phyloP scores from a whole-genome alignment of 1,139 yeast species.

The Geotrichum australiense region DNA sequence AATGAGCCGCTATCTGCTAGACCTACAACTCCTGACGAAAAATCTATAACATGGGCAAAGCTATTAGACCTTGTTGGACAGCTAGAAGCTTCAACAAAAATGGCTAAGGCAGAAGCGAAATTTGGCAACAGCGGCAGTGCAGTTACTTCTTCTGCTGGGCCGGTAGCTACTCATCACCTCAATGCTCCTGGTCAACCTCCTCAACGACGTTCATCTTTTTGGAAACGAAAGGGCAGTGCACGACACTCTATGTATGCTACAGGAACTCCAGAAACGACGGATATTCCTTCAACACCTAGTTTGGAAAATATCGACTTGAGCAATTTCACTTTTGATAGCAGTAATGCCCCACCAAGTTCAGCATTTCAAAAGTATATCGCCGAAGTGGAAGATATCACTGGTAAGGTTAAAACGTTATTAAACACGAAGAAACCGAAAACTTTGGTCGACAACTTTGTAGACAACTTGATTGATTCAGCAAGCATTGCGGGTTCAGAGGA shows the following conservation, averaged over 20 bases:
- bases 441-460: too few species aligned
- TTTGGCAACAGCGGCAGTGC: too few species aligned
- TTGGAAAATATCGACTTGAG: neutral
- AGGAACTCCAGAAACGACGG: neutral
- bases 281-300: neutral
- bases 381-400: conserved; percentile 1
- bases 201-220: conserved; percentile 12
- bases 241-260: too few species aligned
- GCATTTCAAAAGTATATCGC: neutral
- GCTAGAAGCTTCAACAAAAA: conserved; percentile 6
- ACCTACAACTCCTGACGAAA: neutral
- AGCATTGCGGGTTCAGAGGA: conserved; percentile 41
- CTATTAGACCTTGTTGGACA: conserved; percentile 1
- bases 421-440: too few species aligned
- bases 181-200: conserved; percentile 4
- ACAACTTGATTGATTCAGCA: conserved; percentile 8
- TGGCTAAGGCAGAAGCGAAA: conserved; percentile 1
- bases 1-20: conserved; percentile 2
- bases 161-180: neutral
- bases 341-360: neutral
- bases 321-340: neutral
- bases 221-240: conserved; percentile 10
- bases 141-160: too few species aligned
- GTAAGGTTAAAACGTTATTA: conserved; percentile 3
- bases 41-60: conserved; percentile 1